Base-by-base conservation (phyloP, 2,329 filamentous ascomycete species). In the Penicillium brasilianum region DNA sequence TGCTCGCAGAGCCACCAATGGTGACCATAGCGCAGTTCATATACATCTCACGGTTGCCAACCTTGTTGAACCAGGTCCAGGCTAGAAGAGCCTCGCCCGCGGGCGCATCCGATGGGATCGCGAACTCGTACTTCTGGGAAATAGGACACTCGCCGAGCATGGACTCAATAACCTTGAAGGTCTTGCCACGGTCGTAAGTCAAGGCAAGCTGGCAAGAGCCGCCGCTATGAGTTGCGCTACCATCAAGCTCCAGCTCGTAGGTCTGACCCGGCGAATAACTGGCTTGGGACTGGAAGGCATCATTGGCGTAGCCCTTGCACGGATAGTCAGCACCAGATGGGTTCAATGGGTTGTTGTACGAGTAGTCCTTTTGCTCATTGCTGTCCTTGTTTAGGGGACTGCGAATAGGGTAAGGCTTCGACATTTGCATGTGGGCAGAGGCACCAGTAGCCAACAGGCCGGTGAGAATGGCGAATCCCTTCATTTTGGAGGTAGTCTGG, bases 31-130 rank as follows among this genome's bases (percentile, higher is more conserved):
- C 90, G 72, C 91, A 95, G 78, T 92, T 92, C 89, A 92, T 92
- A 84, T 95, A 95, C 85, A 90, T 91, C 75, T 94, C 91, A 51
- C 91, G 85, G 78, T 93, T 93, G 28, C 91, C 90, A 43, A 90
- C 77, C 66, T 87, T 81, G 81, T 92, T 92, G 79, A 90, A 89
- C 89, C 89, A 91, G 28, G 87, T 87, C 91, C 91, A 94, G 39
- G 87, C 87, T 54, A 93, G 84, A 48, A 93, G 75, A 59, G 87
- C 89, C 36, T 88, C 70, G 3, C 84, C 76, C 77, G 81, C 62
- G n/a, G 87, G 86, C 1, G 87, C 85, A 66, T 89, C 86, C 2
- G 78, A 75, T 9, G 90, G 90, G 34, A 93, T 78, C 34, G 81
- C 85, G 76, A 93, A 93, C 67, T 83, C 77, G 76, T 88, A 91